Evolutionary conservation across 768 basidiomycete genomes (phyloP).

Genomic region (Cyclocybe aegerita): DNA sequence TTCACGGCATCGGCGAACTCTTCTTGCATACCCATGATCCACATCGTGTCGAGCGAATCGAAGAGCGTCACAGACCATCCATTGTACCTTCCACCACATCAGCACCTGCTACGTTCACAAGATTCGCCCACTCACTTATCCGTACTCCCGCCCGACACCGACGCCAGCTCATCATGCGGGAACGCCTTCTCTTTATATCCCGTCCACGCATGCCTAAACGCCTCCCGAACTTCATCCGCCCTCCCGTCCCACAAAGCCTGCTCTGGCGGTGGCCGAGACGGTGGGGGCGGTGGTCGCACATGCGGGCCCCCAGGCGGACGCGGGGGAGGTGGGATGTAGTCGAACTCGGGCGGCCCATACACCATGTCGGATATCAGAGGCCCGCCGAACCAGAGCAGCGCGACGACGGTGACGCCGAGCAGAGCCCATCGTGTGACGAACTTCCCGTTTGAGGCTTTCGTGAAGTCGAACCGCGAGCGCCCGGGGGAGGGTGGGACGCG

Average conservation of each 20-base stretch:
- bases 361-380: conserved; percentile 2
- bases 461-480: conserved; percentile 3
- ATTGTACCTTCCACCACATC: conserved; percentile 27
- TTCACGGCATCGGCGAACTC: conserved; percentile 64
- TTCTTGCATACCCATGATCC: conserved; percentile 73
- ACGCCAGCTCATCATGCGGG: conserved; percentile 52
- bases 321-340: background rate
- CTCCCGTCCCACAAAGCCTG: conserved; percentile 34
- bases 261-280: background rate
- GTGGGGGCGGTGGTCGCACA: conserved; percentile 1
- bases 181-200: conserved; percentile 51
- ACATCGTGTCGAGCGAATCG: conserved; percentile 80
- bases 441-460: conserved; percentile 8
- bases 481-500: conserved; percentile 9
- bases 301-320: conserved; percentile 5
- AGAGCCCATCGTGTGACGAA: conserved; percentile 16
- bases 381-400: conserved; percentile 10
- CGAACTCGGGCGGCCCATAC: conserved; percentile 5
- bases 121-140: conserved; percentile 44
- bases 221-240: conserved; percentile 47
- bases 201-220: conserved; percentile 56
- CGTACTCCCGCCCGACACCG: conserved; percentile 39
- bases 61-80: conserved; percentile 64
- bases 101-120: no score
- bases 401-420: conserved; percentile 5